Evolutionary conservation across 2,329 filamentous ascomycete species (phyloP).

Genomic region (Fusarium pseudograminearum): DNA sequence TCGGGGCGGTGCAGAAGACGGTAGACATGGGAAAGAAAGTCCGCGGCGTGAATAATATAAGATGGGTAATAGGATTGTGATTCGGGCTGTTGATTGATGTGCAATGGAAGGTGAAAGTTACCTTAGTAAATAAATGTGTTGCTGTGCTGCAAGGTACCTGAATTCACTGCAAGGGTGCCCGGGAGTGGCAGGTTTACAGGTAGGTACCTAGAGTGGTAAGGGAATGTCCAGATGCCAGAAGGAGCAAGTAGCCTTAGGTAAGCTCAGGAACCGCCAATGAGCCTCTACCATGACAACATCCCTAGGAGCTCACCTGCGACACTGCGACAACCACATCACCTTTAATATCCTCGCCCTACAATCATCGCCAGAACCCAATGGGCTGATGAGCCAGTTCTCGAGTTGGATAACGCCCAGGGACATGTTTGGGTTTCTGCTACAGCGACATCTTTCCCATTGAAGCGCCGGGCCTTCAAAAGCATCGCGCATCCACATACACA

Average conservation of each 20-base stretch:
- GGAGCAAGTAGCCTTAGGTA: slow-evolving; percentile 28
- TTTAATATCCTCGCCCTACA: slow-evolving; percentile 30
- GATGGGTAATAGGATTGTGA: not conserved
- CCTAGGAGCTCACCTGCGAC: slow-evolving; percentile 34
- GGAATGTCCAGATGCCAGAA: slow-evolving; percentile 8
- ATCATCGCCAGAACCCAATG: slow-evolving; percentile 42
- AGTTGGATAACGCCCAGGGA: slow-evolving; percentile 38
- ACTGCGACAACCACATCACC: slow-evolving; percentile 29
- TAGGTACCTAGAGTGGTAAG: no score
- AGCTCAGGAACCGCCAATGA: slow-evolving; percentile 30
- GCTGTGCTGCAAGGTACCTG: not conserved
- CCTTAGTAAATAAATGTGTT: not conserved
- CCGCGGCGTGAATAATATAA: not conserved
- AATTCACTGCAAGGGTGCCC: not conserved
- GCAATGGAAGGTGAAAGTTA: not conserved
- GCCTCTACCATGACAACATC: slow-evolving; percentile 34
- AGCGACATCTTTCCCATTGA: slow-evolving; percentile 24
- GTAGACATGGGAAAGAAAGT: not conserved
- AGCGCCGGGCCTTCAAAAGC: slow-evolving; percentile 33
- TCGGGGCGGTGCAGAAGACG: not conserved
- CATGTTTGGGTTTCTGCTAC: slow-evolving; percentile 45
- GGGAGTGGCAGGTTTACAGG: no score
- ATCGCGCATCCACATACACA: slow-evolving; percentile 33
- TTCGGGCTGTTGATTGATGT: not conserved
- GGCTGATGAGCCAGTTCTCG: slow-evolving; percentile 27